phyloP scores from a whole-genome alignment of 2,329 filamentous ascomycete genomes.

The Phaeophleospora eucalypticola region DNA sequence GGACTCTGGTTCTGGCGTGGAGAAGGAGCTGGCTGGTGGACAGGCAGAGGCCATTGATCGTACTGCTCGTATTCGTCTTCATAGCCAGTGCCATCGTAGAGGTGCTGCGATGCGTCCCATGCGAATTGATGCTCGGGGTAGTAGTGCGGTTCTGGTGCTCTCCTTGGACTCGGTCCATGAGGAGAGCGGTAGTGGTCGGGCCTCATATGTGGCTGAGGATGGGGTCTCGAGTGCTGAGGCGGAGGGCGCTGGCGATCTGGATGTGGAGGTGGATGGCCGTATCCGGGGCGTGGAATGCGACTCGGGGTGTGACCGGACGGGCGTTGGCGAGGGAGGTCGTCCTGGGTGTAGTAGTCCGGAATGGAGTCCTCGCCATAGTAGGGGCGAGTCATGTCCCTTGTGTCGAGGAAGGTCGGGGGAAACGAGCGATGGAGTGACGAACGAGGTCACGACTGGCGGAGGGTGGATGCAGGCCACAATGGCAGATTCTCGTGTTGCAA shows the following conservation, averaged over 20 bases:
- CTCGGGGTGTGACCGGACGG: slow-evolving; percentile 8
- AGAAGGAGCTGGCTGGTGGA: slow-evolving; percentile 7
- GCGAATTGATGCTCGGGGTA: slow-evolving; percentile 7
- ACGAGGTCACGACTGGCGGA: slow-evolving; percentile 1
- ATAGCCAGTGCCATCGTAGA: slow-evolving; percentile 27
- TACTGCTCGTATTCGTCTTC: slow-evolving; percentile 13
- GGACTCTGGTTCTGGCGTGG: slow-evolving; percentile 10
- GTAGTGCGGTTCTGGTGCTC: slow-evolving; percentile 11
- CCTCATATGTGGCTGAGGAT: slow-evolving; percentile 15
- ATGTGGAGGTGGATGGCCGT: slow-evolving; percentile 11
- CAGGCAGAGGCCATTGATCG: slow-evolving; percentile 28
- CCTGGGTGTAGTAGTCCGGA: slow-evolving; percentile 9
- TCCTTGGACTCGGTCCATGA: slow-evolving; percentile 9
- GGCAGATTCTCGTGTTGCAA: slow-evolving; percentile 7
- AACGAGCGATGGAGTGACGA: slow-evolving; percentile 1
- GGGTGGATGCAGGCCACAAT: slow-evolving; percentile 9
- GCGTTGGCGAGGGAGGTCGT: slow-evolving; percentile 9
- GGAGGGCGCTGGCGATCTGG: slow-evolving; percentile 17
- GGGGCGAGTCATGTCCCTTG: slow-evolving; percentile 14
- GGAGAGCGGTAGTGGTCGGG: slow-evolving; percentile 12
- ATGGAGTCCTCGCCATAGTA: slow-evolving; percentile 14
- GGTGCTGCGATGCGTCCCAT: slow-evolving; percentile 18
- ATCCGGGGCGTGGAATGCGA: slow-evolving; percentile 14
- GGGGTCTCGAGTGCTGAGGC: too few relatives aligned
- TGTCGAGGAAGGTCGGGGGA: background rate